Conservation (phyloP, 768 basidiomycete species). For the Hypholoma sublateritium region DNA sequence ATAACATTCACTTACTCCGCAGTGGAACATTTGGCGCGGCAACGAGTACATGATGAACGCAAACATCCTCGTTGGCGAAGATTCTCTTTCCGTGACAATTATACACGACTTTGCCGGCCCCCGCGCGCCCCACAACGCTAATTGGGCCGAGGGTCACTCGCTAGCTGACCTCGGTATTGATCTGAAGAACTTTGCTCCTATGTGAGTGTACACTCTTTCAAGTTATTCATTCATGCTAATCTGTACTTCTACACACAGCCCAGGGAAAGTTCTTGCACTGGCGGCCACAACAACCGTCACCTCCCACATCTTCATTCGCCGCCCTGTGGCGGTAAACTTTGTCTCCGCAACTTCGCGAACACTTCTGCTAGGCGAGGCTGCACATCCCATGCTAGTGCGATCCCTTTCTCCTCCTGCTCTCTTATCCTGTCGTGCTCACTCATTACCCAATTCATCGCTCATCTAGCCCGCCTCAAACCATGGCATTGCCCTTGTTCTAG, state of each 20-base stretch:
- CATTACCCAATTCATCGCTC: too few relatives aligned
- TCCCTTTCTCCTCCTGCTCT: too few relatives aligned
- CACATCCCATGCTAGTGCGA: conserved; percentile 51
- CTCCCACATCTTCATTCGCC: conserved; percentile 23
- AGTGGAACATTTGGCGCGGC: conserved; percentile 22
- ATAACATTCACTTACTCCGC: not conserved
- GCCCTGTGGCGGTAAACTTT: conserved; percentile 42
- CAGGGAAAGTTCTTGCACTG: conserved; percentile 32
- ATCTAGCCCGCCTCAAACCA: conserved; percentile 51
- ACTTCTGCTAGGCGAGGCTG: conserved; percentile 54
- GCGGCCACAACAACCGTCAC: conserved; percentile 27
- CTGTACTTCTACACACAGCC: conserved; percentile 15
- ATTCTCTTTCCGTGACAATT: conserved; percentile 25
- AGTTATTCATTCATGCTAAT: too few relatives aligned
- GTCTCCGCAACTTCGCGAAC: conserved; percentile 43
- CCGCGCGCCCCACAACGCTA: conserved; percentile 20
- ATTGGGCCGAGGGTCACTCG: conserved; percentile 30
- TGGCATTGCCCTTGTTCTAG: conserved; percentile 48
- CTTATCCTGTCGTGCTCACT: too few relatives aligned
- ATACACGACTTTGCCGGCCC: conserved; percentile 22
- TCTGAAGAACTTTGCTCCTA: conserved; percentile 33
- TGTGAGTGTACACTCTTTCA: conserved; percentile 23
- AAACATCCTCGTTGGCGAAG: conserved; percentile 22
- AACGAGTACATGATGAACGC: conserved; percentile 27
- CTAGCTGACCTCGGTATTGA: conserved; percentile 35